Evolutionary conservation across 2,329 filamentous ascomycete genomes (phyloP).

Genomic region (Sporothrix protearum): DNA sequence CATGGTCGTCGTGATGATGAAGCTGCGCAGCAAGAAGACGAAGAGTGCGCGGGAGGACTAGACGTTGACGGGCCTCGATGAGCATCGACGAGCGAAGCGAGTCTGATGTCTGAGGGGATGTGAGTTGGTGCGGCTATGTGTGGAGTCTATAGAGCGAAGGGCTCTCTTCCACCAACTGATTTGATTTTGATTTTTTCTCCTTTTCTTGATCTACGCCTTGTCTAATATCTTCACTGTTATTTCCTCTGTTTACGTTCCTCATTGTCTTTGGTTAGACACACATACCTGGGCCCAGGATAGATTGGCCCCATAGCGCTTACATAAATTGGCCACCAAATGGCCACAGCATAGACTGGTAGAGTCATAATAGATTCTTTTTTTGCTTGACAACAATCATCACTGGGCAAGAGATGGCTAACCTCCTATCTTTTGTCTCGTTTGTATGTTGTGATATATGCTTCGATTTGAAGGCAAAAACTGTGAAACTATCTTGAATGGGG

Average conservation of each 20-base stretch:
- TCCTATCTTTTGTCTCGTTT: no score
- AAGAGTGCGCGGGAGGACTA: slow-evolving; percentile 44
- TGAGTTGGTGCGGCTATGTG: no score
- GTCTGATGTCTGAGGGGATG: not conserved
- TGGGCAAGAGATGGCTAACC: no score
- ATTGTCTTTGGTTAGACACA: not conserved
- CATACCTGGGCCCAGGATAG: not conserved
- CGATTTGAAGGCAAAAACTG: no score
- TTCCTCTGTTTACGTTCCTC: not conserved
- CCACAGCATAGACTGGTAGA: not conserved
- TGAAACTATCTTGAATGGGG: no score
- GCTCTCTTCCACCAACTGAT: no score
- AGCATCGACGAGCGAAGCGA: not conserved
- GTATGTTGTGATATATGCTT: no score
- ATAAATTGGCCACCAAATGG: no score
- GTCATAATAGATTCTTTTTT: not conserved
- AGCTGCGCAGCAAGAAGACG: slow-evolving; percentile 47
- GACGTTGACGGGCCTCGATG: not conserved
- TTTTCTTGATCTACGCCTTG: no score
- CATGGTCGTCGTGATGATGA: slow-evolving; percentile 46
- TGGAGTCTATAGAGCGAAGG: no score
- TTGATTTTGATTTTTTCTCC: no score
- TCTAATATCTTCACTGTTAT: not conserved
- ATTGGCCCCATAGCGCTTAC: not conserved
- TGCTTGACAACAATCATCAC: not conserved